Evolutionary conservation across 2,329 filamentous ascomycete species (phyloP).

Genomic region (Fusarium oxysporum): DNA sequence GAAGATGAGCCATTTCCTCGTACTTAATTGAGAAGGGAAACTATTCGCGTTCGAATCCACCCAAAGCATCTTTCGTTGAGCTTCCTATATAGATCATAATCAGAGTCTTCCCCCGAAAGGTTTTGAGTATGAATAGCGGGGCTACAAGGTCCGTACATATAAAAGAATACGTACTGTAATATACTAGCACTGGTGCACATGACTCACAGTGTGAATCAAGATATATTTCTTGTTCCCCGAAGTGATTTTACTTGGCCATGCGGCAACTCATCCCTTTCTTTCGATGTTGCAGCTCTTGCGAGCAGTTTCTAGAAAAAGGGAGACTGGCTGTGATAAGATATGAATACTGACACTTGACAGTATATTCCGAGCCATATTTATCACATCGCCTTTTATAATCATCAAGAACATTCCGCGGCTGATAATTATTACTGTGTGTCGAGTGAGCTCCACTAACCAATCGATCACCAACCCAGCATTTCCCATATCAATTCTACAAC

Average conservation of each 20-base stretch:
- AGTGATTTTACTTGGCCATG: background rate
- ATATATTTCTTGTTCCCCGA: background rate
- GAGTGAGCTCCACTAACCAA: constrained; percentile 32
- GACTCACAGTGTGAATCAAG: background rate
- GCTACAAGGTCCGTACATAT: background rate
- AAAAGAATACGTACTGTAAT: background rate
- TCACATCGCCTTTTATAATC: background rate
- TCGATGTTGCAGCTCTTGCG: background rate
- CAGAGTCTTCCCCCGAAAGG: background rate
- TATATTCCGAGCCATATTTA: background rate
- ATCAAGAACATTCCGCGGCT: background rate
- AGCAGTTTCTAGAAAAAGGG: background rate
- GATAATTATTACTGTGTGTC: constrained; percentile 6
- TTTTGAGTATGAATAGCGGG: background rate
- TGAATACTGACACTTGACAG: background rate
- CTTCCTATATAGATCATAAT: background rate
- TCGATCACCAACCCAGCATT: constrained; percentile 10
- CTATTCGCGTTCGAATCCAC: background rate
- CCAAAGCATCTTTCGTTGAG: background rate
- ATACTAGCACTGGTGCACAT: background rate
- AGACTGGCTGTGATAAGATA: background rate
- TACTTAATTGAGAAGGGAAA: background rate
- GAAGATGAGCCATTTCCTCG: background rate
- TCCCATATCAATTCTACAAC: constrained; percentile 21
- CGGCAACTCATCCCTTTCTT: background rate